Percentiles rank a stretch among this genome's conserved stretches.
phyloP scores from a whole-genome alignment of 2,329 filamentous ascomycete genomes.

The Diaporthe longicolla region DNA sequence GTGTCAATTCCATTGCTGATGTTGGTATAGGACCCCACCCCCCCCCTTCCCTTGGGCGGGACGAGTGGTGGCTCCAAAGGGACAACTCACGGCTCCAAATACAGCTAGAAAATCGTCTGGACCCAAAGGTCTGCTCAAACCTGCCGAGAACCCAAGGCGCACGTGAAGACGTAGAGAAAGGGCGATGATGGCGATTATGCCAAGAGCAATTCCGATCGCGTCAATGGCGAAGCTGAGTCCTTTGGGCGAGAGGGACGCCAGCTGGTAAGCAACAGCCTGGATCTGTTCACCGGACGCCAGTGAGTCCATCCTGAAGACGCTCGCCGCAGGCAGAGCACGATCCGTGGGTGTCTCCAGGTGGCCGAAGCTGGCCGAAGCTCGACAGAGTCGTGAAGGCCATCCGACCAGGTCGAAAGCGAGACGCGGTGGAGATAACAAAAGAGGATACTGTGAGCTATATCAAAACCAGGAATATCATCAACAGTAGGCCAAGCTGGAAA shows the following conservation, averaged over 20 bases:
- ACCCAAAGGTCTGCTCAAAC: neutral
- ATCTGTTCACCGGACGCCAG: neutral
- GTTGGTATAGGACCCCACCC: neutral
- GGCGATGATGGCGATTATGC: neutral
- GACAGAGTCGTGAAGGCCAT: neutral
- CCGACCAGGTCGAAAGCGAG: neutral
- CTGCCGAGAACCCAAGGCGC: neutral
- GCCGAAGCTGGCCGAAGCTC: constrained; percentile 11
- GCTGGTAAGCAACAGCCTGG: neutral
- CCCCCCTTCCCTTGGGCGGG: neutral
- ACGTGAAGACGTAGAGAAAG: neutral
- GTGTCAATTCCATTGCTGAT: neutral
- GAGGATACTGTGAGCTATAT: neutral
- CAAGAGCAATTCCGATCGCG: neutral
- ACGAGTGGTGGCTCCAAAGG: neutral
- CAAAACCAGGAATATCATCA: neutral
- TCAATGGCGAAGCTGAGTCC: constrained; percentile 12
- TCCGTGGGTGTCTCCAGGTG: neutral
- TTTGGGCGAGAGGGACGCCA: neutral
- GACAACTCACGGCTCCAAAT: constrained; percentile 6
- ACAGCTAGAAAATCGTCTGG: constrained; percentile 9
- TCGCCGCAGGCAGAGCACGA: neutral
- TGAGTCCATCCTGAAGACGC: constrained; percentile 6
- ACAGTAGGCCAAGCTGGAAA: neutral
- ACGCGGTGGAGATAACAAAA: neutral